Conservation (phyloP, 1,139 yeast species). For the Lodderomyces theae region DNA sequence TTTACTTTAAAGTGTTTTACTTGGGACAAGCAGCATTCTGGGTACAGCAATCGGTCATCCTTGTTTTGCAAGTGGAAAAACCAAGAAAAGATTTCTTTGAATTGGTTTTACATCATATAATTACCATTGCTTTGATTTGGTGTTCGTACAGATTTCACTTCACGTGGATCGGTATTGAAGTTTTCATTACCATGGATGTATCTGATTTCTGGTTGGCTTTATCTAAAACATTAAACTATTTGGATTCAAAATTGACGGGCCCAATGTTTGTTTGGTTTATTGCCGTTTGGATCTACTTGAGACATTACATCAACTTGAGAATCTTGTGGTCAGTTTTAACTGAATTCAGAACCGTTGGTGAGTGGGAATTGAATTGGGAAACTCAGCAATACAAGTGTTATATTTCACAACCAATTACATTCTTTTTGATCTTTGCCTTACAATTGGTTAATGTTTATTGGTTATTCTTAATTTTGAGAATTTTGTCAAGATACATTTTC, state of each 20-base stretch:
- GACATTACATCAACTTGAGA: constrained; percentile 79
- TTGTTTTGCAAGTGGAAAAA: constrained; percentile 82
- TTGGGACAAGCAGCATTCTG: constrained; percentile 94
- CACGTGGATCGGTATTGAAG: constrained; percentile 90
- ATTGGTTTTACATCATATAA: constrained; percentile 87
- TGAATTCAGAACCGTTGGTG: constrained; percentile 82
- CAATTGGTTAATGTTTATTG: constrained; percentile 87
- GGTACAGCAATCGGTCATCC: constrained; percentile 90
- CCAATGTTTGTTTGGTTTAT: constrained; percentile 72
- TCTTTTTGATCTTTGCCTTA: constrained; percentile 68
- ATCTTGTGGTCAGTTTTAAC: constrained; percentile 87
- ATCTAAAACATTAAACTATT: constrained; percentile 81
- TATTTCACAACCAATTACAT: constrained; percentile 90
- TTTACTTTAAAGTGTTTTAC: constrained; percentile 74
- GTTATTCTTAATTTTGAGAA: constrained; percentile 79
- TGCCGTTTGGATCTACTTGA: constrained; percentile 75
- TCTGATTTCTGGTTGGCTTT: constrained; percentile 85
- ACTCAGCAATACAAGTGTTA: constrained; percentile 95
- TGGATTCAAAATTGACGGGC: constrained; percentile 62
- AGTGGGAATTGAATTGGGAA: constrained; percentile 78
- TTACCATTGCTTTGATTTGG: constrained; percentile 86
- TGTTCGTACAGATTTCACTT: constrained; percentile 92
- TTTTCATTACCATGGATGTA: constrained; percentile 93
- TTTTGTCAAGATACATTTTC: constrained; percentile 59
- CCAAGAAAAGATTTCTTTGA: constrained; percentile 94